These are phyloP conservation scores for Coniochaeta pulveracea DNA, from an alignment of 2,329 filamentous ascomycete genomes.

Conservation along the genomic window DNA sequence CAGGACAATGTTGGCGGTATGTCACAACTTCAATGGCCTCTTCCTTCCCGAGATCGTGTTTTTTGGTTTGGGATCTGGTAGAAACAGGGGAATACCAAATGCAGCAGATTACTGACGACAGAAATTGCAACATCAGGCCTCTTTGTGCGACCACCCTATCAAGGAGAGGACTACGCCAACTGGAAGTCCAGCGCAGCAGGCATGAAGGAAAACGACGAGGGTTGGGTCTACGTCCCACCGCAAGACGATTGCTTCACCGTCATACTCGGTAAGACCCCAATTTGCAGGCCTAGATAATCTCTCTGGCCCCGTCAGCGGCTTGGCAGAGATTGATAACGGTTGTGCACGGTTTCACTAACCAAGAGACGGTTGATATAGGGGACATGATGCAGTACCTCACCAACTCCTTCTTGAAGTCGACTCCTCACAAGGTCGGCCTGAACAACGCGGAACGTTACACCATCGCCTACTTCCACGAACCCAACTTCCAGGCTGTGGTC, in stretches of 20 bases:
- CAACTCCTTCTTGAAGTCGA: conserved; percentile 30
- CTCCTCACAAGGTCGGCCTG: conserved; percentile 37
- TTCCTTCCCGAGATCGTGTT: too few relatives aligned
- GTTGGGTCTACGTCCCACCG: conserved; percentile 36
- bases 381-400: conserved; percentile 43
- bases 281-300: neutral
- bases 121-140: conserved; percentile 18
- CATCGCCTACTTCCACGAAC: conserved; percentile 40
- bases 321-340: conserved; percentile 1
- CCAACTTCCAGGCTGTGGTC: conserved; percentile 32
- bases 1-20: conserved; percentile 36
- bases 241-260: conserved; percentile 32
- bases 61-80: too few relatives aligned
- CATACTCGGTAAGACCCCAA: conserved; percentile 26
- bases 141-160: conserved; percentile 30
- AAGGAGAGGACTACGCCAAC: conserved; percentile 29
- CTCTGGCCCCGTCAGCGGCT: neutral
- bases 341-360: neutral
- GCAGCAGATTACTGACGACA: too few relatives aligned
- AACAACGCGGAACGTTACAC: conserved; percentile 34
- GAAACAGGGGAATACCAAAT: too few relatives aligned
- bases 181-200: conserved; percentile 33
- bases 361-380: conserved; percentile 15
- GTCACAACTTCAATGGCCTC: neutral
- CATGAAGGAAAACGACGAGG: conserved; percentile 28